Conservation (phyloP, 805 yeast species). For the Ogataea parapolymorpha region DNA sequence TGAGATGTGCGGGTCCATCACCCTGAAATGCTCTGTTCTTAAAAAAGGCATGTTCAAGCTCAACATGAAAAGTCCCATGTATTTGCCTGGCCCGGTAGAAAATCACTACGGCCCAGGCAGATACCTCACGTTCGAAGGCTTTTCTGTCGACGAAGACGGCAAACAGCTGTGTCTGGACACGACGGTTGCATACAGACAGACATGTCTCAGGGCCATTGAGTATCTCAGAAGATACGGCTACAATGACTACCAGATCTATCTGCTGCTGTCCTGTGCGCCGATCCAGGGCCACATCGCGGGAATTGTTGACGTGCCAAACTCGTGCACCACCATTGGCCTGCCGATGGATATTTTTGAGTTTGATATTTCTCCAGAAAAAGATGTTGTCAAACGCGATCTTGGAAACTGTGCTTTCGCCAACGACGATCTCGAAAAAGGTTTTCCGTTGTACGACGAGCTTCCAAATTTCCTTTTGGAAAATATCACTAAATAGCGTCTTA, state of each 20-base stretch:
- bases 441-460: conserved; percentile 18
- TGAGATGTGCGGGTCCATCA: conserved; percentile 49
- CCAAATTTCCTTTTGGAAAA: conserved; percentile 20
- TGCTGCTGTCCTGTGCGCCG: conserved; percentile 45
- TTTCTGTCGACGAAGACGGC: conserved; percentile 49
- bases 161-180: conserved; percentile 44
- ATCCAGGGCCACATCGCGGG: conserved; percentile 52
- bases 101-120: conserved; percentile 47
- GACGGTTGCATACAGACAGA: conserved; percentile 49
- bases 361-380: conserved; percentile 41
- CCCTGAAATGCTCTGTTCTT: conserved; percentile 39
- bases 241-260: conserved; percentile 48
- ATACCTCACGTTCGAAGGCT: conserved; percentile 50
- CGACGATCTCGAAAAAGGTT: conserved; percentile 20
- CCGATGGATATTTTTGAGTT: conserved; percentile 53
- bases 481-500: conserved; percentile 11
- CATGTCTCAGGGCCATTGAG: conserved; percentile 47
- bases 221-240: conserved; percentile 48
- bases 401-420: conserved; percentile 40
- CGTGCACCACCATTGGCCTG: conserved; percentile 48
- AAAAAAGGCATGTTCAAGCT: conserved; percentile 41
- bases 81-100: conserved; percentile 46
- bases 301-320: conserved; percentile 50
- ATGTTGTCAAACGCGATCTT: conserved; percentile 28
- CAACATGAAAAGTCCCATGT: conserved; percentile 44